A percentile compares a stretch with the other conserved stretches of the same genome.
Conservation (phyloP, 805 yeast species). For the Scheffersomyces spartinae region DNA sequence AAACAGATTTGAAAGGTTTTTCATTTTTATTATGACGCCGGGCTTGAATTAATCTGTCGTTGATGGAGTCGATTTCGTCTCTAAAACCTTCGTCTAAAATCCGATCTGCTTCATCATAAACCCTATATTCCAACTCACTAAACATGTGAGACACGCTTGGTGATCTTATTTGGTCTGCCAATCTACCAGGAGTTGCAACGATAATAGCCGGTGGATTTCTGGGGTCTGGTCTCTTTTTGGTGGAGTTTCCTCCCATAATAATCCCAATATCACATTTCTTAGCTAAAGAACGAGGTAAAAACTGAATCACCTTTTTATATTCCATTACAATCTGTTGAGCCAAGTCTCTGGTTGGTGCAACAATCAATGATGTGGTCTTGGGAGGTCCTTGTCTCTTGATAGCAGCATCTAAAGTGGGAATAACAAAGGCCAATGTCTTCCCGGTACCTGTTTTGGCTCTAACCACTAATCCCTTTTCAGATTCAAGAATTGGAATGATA, state of each 20-base stretch:
- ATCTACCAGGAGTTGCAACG: conserved; percentile 86
- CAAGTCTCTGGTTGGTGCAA: conserved; percentile 87
- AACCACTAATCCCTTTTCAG: conserved; percentile 60
- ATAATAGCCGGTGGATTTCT: conserved; percentile 44
- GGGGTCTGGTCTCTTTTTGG: conserved; percentile 12
- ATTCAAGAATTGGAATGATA: conserved; percentile 42
- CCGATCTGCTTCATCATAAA: conserved; percentile 89
- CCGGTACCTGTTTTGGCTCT: conserved; percentile 96
- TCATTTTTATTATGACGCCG: conserved; percentile 11
- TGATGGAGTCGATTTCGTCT: conserved; percentile 48
- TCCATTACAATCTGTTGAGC: conserved; percentile 74
- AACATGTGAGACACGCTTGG: conserved; percentile 37
- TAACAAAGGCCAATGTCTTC: conserved; percentile 79
- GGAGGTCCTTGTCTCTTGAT: conserved; percentile 21
- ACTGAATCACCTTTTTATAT: conserved; percentile 31
- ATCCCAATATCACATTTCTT: conserved; percentile 28
- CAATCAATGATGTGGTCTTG: conserved; percentile 49
- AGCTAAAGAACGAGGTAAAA: conserved; percentile 6
- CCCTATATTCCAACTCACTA: conserved; percentile 44
- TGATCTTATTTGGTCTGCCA: conserved; percentile 46
- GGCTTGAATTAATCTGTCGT: conserved; percentile 31
- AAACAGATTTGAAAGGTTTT: conserved; percentile 45
- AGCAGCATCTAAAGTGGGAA: conserved; percentile 61
- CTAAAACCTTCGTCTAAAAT: conserved; percentile 74
- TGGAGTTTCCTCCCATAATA: conserved; percentile 59